Percentiles rank a stretch among this genome's conserved stretches.
These are phyloP conservation scores for Cladosporium oxysporum DNA, from an alignment of 2,329 filamentous ascomycete genomes.

Conservation along the genomic window DNA sequence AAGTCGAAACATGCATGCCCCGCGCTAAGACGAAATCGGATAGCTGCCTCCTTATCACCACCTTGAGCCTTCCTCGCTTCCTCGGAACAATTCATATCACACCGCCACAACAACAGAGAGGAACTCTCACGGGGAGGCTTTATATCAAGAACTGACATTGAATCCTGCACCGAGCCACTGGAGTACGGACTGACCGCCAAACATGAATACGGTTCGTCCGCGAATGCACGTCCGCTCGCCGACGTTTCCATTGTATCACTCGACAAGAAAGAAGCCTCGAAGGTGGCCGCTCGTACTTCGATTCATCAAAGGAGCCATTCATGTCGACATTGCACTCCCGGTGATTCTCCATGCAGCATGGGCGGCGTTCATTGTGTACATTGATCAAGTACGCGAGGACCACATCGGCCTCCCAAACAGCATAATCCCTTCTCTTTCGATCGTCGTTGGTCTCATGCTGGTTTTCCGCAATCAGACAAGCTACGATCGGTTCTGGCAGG, in stretches of 20 bases:
- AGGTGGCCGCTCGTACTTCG: conserved; percentile 65
- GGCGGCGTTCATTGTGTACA: conserved; percentile 59
- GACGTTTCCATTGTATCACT: conserved; percentile 49
- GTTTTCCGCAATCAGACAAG: conserved; percentile 66
- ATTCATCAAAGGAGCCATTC: conserved; percentile 65
- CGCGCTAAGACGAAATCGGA: conserved; percentile 11
- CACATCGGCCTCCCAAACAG: conserved; percentile 58
- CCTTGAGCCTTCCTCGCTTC: not conserved
- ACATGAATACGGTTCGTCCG: conserved; percentile 3
- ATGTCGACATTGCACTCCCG: conserved; percentile 58
- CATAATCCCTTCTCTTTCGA: conserved; percentile 64
- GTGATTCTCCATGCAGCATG: conserved; percentile 60
- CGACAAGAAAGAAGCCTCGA: conserved; percentile 48
- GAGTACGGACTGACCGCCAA: not conserved
- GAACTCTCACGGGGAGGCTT: not conserved
- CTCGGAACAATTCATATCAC: not conserved
- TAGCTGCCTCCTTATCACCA: not conserved
- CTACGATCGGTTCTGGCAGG: conserved; percentile 64
- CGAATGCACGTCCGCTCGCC: conserved; percentile 25
- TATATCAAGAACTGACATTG: not conserved
- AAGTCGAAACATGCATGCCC: conserved; percentile 2
- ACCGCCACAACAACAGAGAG: not conserved
- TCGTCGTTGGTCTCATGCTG: conserved; percentile 67
- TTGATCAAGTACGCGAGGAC: conserved; percentile 48
- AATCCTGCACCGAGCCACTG: not conserved